Conservation (phyloP, 73 alveolate species). For the Durusdinium trenchii region DNA sequence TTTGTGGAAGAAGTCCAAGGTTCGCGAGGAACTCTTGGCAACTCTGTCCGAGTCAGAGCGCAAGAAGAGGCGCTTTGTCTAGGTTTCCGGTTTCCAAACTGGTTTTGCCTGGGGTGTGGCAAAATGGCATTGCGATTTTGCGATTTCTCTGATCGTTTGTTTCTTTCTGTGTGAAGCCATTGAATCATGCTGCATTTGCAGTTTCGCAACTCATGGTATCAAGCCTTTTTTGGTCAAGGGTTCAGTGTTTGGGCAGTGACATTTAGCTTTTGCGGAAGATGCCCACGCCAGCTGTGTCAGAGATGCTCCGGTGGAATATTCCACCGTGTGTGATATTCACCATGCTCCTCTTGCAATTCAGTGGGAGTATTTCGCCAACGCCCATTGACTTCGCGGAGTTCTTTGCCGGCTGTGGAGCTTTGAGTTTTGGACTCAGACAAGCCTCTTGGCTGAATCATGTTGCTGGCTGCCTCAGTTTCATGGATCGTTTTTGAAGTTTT, state of each 20-base stretch:
- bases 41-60: background rate
- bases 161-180: too few species aligned
- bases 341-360: background rate
- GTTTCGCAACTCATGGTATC: too few species aligned
- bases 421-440: background rate
- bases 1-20: background rate
- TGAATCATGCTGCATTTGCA: too few species aligned
- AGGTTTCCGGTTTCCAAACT: too few species aligned
- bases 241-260: too few species aligned
- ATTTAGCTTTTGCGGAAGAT: too few species aligned
- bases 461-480: background rate
- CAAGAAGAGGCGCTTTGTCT: constrained; percentile 8
- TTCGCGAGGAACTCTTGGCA: background rate
- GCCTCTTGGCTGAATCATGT: background rate
- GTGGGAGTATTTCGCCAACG: background rate
- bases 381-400: background rate
- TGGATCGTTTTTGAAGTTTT: background rate
- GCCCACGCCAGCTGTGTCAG: background rate
- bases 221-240: too few species aligned
- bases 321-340: background rate
- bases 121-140: too few species aligned
- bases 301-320: constrained; percentile 1
- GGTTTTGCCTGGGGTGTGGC: too few species aligned
- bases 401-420: background rate
- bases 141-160: too few species aligned